Evolutionary conservation across 108 stramenopile species (phyloP), one percentile per base, ranked within the genome.

Genomic region (Nannochloropsis oceanica): DNA sequence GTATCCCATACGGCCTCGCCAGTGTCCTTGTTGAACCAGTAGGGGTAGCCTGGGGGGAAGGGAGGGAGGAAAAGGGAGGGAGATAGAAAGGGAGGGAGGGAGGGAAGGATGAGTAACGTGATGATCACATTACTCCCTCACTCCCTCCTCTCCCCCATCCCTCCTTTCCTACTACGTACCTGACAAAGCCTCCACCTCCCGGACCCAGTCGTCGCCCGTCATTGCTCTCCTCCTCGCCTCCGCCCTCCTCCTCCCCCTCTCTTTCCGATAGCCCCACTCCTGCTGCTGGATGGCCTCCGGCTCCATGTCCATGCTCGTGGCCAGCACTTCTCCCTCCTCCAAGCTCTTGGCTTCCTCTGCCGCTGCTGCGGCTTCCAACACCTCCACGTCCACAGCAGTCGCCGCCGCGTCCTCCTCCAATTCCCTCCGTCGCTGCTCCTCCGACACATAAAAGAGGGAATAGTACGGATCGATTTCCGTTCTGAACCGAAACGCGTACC

Each of bases 1-100:
- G 81, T 85, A 83, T 89, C 88, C 88, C 88, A 89, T 44, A 83
- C 80, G 34, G 88, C 88, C 88, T 85, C 84, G 44, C 88, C 88
- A 80, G 86, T 26, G 22, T 42, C 22, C 50, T 25, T 8, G 24
- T 11, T 13, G 12, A 84, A 14, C 42, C 42, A 2, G 50, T 22
- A 44, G n/a, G 2, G 83, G 83, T n/a, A 26, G 44, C 20, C 26
- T 13, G 83, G 13, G 59, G 27, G 43, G 82, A 12, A 43, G 27
- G 10, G 82, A 27, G n/a, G 18, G 82, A 43, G 11, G 27, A 0
- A n/a, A 42, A 82, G 22, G 82, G 24, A 43, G 27, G 10, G 82
- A 27, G n/a, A 8, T 34, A 43, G 11, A 13, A 0, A n/a, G 2
- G 26, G 22, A 27, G 11, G 27, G 43, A 13, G 73, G 24, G 22